These are phyloP conservation scores for Sarocladium brachiariae DNA, from an alignment of 2,329 filamentous ascomycete species.

Conservation along the genomic window DNA sequence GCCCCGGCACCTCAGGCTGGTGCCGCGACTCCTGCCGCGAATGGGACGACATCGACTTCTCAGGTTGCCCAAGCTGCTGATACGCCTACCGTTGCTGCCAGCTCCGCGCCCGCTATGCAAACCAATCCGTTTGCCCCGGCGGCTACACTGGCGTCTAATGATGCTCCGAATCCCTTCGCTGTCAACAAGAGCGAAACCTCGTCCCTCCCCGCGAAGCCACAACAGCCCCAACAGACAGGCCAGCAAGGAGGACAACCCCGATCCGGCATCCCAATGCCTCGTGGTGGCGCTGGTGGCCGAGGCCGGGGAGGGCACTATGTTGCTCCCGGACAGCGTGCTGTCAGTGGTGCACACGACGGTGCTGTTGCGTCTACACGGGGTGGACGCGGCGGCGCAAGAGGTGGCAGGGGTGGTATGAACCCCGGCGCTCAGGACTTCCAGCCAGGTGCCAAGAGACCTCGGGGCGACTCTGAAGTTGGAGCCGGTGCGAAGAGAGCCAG, in stretches of 20 bases:
- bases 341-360: conserved; percentile 29
- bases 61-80: neutral
- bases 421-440: conserved; percentile 49
- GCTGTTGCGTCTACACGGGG: conserved; percentile 25
- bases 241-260: conserved; percentile 15
- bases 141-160: conserved; percentile 5
- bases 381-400: conserved; percentile 34
- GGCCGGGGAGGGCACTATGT: conserved; percentile 26
- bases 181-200: conserved; percentile 13
- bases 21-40: neutral
- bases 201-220: conserved; percentile 11
- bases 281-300: conserved; percentile 33
- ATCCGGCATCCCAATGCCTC: conserved; percentile 35
- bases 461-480: conserved; percentile 42
- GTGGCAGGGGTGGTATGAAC: conserved; percentile 39
- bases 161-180: conserved; percentile 25
- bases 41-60: neutral
- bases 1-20: conserved; percentile 12
- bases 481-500: conserved; percentile 36
- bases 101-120: neutral
- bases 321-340: conserved; percentile 29
- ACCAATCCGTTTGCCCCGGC: conserved; percentile 14
- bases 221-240: conserved; percentile 13
- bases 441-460: conserved; percentile 49
- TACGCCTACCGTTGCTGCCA: neutral